Evolutionary conservation across 805 yeast species (phyloP).

Genomic region (Cyberlindnera lachancei): DNA sequence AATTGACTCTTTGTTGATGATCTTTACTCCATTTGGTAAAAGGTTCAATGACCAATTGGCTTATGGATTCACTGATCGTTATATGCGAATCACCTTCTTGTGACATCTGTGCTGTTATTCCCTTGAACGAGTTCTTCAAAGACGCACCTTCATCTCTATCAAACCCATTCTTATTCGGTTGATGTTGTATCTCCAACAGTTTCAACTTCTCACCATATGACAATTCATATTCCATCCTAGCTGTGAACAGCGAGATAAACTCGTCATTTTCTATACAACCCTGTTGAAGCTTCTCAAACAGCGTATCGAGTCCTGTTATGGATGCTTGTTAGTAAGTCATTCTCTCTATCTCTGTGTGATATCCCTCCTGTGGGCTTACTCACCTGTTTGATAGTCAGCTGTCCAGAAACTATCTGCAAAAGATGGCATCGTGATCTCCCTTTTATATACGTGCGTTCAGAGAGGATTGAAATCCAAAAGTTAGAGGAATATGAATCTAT

Average conservation of each 20-base stretch:
- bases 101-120: conserved; percentile 45
- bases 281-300: conserved; percentile 46
- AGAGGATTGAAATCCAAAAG: not conserved
- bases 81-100: conserved; percentile 53
- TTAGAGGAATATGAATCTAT: no score
- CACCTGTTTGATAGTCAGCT: conserved; percentile 49
- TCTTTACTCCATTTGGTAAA: conserved; percentile 69
- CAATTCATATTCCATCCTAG: conserved; percentile 67
- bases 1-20: conserved; percentile 59
- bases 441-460: no score
- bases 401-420: conserved; percentile 79
- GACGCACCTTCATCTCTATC: conserved; percentile 59
- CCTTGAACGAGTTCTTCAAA: conserved; percentile 54
- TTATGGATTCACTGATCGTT: conserved; percentile 55
- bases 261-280: conserved; percentile 70
- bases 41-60: conserved; percentile 55
- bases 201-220: conserved; percentile 52
- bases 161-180: conserved; percentile 33
- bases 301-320: conserved; percentile 39
- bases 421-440: conserved; percentile 31
- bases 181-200: conserved; percentile 29
- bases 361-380: conserved; percentile 8
- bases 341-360: no score
- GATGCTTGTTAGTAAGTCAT: no score
- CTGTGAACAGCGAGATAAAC: conserved; percentile 54